Evolutionary conservation across 2,329 filamentous ascomycete genomes (phyloP), one percentile per base, ranked within the genome.

Genomic region (Botryotinia calthae): DNA sequence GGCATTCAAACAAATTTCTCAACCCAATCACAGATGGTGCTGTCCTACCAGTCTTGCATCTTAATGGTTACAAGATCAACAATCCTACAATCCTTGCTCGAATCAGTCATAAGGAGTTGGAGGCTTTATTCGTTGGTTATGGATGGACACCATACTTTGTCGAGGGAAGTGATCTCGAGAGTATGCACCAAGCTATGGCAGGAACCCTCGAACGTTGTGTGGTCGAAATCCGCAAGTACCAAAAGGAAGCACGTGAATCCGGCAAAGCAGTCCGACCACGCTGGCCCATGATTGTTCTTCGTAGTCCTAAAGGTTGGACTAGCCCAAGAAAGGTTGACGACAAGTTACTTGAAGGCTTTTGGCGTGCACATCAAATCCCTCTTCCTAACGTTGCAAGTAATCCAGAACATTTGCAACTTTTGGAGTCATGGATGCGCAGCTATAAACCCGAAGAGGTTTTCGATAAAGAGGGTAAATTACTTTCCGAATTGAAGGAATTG

Each of bases 11-110:
- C 79, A 95, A 95, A 81, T 94, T 94, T 82, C 86, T 95, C 76
- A 94, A 94, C 79, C 92, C 92, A 7, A 91, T 93, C 77, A 90
- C 87, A 0, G 92, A 94, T 78, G 92, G 92, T 44, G 92, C 91
- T 54, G 92, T 95, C 12, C 85, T 95, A 1, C 92, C 92, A 0
- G 89, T 95, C 9, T 86, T 95, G 18, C 91, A 95, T 81, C 85
- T 95, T 48, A 95, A 95, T 78, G 92, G 92, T 64, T 95, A 94
- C 86, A 95, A 95, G 85, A 94, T 94, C 84, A 93, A 93, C 84
- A 93, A 93, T 81, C 91, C 91, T 14, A 94, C 90, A 8, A 80
- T 95, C 0, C 86, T 94, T 25, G 89, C 92, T 22, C 89, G 92
- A 76, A 91, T 95, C 79, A 88, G 88, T 61, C 91, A 94, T 80